Conservation (phyloP, 2,329 filamentous ascomycete species). For the Aspergillus sp. region DNA sequence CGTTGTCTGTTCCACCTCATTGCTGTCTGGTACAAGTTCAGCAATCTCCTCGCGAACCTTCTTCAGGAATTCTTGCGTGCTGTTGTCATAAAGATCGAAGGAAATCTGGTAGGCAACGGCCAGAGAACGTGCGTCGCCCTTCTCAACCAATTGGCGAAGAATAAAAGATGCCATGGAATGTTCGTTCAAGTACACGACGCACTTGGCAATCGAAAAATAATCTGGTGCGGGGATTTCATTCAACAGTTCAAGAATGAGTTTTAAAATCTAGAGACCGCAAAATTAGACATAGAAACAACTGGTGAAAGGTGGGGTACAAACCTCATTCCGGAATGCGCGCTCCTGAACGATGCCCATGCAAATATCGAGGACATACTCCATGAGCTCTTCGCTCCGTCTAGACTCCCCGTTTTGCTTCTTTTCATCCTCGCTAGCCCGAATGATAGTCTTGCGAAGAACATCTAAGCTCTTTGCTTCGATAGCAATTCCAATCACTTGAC, state of each 20-base stretch:
- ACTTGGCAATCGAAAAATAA: slow-evolving; percentile 97
- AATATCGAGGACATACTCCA: slow-evolving; percentile 93
- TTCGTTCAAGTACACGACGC: slow-evolving; percentile 91
- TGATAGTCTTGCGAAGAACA: slow-evolving; percentile 78
- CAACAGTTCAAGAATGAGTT: slow-evolving; percentile 89
- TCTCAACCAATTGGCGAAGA: slow-evolving; percentile 73
- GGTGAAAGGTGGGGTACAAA: slow-evolving; percentile 23
- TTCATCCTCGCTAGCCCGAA: slow-evolving; percentile 82
- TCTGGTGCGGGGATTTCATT: slow-evolving; percentile 89
- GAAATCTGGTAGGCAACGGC: slow-evolving; percentile 95
- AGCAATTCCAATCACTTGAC: slow-evolving; percentile 94
- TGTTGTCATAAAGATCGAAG: slow-evolving; percentile 97
- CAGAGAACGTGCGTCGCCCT: slow-evolving; percentile 70
- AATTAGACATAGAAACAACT: not conserved
- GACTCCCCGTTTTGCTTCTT: slow-evolving; percentile 59
- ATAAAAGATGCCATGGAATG: slow-evolving; percentile 86
- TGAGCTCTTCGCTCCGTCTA: slow-evolving; percentile 76
- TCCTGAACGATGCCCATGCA: slow-evolving; percentile 99
- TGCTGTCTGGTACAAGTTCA: slow-evolving; percentile 42
- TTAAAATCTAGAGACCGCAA: slow-evolving; percentile 60
- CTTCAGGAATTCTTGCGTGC: slow-evolving; percentile 90
- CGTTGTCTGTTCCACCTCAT: slow-evolving; percentile 40
- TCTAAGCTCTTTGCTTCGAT: slow-evolving; percentile 91
- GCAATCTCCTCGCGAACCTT: slow-evolving; percentile 83
- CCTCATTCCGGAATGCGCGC: slow-evolving; percentile 71